These are phyloP conservation scores for Candida broadrunensis DNA, from an alignment of 805 yeast species.

Conservation along the genomic window DNA sequence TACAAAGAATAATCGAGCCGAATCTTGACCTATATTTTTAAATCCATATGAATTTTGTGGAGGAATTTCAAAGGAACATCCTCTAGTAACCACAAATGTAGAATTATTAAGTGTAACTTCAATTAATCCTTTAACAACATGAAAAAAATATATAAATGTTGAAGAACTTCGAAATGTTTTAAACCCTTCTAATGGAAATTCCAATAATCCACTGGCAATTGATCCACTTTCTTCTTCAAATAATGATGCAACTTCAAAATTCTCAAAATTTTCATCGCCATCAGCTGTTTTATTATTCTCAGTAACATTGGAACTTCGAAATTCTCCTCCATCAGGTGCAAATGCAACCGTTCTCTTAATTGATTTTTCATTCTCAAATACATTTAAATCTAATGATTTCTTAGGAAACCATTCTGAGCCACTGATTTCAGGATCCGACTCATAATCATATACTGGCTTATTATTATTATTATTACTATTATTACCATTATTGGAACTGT, in stretches of 20 bases:
- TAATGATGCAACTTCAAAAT: slow-evolving; percentile 59
- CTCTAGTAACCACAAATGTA: slow-evolving; percentile 59
- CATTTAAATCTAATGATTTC: slow-evolving; percentile 43
- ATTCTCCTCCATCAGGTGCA: slow-evolving; percentile 56
- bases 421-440: slow-evolving; percentile 36
- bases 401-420: slow-evolving; percentile 54
- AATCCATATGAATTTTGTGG: slow-evolving; percentile 71
- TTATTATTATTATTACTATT: slow-evolving; percentile 1
- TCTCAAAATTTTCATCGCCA: slow-evolving; percentile 30
- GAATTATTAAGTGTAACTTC: slow-evolving; percentile 64
- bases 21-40: slow-evolving; percentile 54
- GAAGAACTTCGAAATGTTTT: slow-evolving; percentile 62
- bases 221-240: slow-evolving; percentile 61
- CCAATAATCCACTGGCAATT: slow-evolving; percentile 72
- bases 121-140: slow-evolving; percentile 66
- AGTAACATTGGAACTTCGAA: slow-evolving; percentile 30
- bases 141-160: slow-evolving; percentile 69
- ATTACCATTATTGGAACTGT: not conserved
- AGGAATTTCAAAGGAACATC: slow-evolving; percentile 82
- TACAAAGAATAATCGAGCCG: slow-evolving; percentile 70
- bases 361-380: slow-evolving; percentile 44
- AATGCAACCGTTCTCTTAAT: slow-evolving; percentile 55
- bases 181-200: slow-evolving; percentile 58
- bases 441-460: slow-evolving; percentile 23
- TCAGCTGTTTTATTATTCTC: slow-evolving; percentile 38